Evolutionary conservation across 2,329 filamentous ascomycete species (phyloP).

Genomic region (Hypoxylon rubiginosum): DNA sequence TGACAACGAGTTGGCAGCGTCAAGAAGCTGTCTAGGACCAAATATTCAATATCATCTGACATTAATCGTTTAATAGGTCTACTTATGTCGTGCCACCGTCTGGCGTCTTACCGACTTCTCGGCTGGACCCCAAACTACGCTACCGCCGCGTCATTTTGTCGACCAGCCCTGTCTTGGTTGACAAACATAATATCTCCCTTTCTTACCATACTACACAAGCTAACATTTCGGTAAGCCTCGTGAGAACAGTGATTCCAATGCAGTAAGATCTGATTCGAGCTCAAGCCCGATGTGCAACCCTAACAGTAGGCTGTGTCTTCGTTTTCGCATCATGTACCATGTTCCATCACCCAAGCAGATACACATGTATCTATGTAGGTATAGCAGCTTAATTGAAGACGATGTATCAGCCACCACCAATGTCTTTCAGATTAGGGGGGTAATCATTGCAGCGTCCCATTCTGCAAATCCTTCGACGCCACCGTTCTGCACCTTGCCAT

Average conservation of each 20-base stretch:
- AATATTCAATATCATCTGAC: constrained; percentile 4
- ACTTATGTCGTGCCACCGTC: constrained; percentile 2
- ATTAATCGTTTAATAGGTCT: constrained; percentile 1
- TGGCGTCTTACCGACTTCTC: constrained; percentile 12
- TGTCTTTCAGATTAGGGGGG: constrained; percentile 20
- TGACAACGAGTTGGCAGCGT: not conserved
- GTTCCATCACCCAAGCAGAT: not conserved
- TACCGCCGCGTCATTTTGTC: constrained; percentile 2
- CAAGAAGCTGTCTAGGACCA: constrained; percentile 11
- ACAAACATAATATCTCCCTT: constrained; percentile 12
- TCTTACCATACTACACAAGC: constrained; percentile 4
- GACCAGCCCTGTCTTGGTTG: constrained; percentile 4
- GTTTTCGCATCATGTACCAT: constrained; percentile 6
- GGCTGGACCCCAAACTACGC: constrained; percentile 16
- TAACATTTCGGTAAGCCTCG: constrained; percentile 12
- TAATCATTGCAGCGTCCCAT: constrained; percentile 34
- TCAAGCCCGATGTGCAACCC: constrained; percentile 12
- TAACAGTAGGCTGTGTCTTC: constrained; percentile 1
- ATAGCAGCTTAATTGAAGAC: not conserved
- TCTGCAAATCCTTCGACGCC: constrained; percentile 35
- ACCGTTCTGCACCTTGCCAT: constrained; percentile 33
- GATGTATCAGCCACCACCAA: constrained; percentile 15
- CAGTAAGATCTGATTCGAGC: constrained; percentile 5
- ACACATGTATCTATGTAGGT: not conserved
- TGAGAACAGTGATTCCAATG: not conserved